These are phyloP conservation scores for Plasmodium berghei DNA, from an alignment of 169 alveolate genomes.

Conservation along the genomic window DNA sequence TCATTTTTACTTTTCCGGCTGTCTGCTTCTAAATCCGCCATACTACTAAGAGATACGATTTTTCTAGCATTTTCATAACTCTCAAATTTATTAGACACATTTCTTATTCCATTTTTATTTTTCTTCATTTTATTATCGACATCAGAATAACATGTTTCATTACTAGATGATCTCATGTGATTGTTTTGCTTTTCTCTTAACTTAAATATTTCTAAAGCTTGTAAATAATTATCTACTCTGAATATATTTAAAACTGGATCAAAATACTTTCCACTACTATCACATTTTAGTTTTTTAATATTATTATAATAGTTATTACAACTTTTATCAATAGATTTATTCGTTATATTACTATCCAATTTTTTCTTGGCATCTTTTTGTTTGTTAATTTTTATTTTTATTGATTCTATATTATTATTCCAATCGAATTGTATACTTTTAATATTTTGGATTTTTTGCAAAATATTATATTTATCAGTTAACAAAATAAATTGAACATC, in stretches of 20 bases:
- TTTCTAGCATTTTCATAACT: neutral
- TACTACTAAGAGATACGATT: neutral
- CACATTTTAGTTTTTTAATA: neutral
- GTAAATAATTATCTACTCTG: constrained; percentile 67
- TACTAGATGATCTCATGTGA: too few relatives aligned
- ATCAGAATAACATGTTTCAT: too few relatives aligned
- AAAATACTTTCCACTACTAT: constrained; percentile 13
- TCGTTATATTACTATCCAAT: neutral
- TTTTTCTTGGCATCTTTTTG: neutral
- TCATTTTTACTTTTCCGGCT: neutral
- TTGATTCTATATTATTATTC: constrained; percentile 22
- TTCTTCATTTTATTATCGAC: too few relatives aligned
- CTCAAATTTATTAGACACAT: too few relatives aligned
- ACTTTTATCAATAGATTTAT: neutral
- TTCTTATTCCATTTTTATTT: neutral
- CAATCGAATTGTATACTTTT: constrained; percentile 58
- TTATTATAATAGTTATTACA: neutral
- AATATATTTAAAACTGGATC: constrained; percentile 65
- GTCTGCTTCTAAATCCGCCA: neutral
- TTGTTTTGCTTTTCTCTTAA: constrained; percentile 1
- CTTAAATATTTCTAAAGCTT: constrained; percentile 32
- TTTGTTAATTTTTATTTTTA: constrained; percentile 20
- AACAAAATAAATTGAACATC: constrained; percentile 35
- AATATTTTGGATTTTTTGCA: constrained; percentile 20
- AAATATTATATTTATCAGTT: constrained; percentile 45